phyloP scores from a whole-genome alignment of 495 filamentous ascomycete genomes.

The Hamigera avellanea region DNA sequence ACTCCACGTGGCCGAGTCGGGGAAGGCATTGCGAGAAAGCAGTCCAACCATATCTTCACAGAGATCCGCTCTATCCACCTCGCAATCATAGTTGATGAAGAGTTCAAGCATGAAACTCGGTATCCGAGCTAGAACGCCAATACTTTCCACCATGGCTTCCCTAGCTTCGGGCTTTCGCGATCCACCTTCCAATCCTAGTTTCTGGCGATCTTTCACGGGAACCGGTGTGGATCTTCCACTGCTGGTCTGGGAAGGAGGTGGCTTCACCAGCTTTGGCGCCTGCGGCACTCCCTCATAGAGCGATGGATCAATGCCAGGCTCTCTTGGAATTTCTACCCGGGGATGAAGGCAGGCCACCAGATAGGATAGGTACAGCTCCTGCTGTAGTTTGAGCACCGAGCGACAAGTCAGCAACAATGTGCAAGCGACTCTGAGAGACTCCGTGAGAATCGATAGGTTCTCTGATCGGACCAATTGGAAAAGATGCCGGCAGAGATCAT shows the following conservation, averaged over 20 bases:
- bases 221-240: constrained; percentile 90
- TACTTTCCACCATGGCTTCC: constrained; percentile 97
- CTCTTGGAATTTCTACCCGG: constrained; percentile 78
- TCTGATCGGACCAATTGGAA: constrained; percentile 97
- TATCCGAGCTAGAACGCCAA: constrained; percentile 82
- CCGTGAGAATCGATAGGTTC: constrained; percentile 84
- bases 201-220: constrained; percentile 84
- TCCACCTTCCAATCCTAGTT: constrained; percentile 87
- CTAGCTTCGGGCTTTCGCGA: constrained; percentile 83
- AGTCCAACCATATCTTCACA: constrained; percentile 94
- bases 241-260: constrained; percentile 58
- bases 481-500: constrained; percentile 86
- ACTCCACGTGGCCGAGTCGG: constrained; percentile 97
- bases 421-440: constrained; percentile 81
- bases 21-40: constrained; percentile 86
- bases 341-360: constrained; percentile 90
- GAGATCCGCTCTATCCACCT: constrained; percentile 80
- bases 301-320: constrained; percentile 79
- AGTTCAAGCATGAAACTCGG: constrained; percentile 90
- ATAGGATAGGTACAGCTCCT: constrained; percentile 94
- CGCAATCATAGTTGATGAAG: constrained; percentile 97
- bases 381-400: constrained; percentile 87
- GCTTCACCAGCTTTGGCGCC: constrained; percentile 75
- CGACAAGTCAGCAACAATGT: constrained; percentile 87
- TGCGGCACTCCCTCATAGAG: constrained; percentile 92